phyloP scores from a whole-genome alignment of 2,329 filamentous ascomycete genomes.

The Arthrinium phaeospermum region DNA sequence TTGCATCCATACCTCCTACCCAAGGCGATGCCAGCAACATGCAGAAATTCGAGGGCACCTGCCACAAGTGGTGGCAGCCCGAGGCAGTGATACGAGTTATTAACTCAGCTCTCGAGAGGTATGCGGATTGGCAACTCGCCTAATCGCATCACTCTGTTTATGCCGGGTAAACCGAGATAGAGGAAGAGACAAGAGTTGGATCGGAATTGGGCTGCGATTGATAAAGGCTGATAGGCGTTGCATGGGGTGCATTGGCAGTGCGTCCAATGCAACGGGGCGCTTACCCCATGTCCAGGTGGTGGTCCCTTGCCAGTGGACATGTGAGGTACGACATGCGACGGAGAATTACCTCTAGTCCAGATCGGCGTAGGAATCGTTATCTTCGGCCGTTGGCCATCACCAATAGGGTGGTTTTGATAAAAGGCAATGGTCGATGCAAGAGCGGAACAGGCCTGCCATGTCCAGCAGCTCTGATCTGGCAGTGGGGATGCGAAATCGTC shows the following conservation, averaged over 20 bases:
- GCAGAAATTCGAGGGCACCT: neutral
- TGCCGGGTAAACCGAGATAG: conserved; percentile 4
- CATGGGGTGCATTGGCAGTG: neutral
- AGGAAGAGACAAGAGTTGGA: neutral
- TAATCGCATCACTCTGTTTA: neutral
- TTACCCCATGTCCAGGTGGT: neutral
- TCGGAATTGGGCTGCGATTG: conserved; percentile 5
- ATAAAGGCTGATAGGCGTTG: conserved; percentile 4
- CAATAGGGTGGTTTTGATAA: conserved; percentile 10
- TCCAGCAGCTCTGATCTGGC: neutral
- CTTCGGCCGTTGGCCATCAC: neutral
- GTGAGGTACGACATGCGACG: conserved; percentile 10
- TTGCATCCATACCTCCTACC: neutral
- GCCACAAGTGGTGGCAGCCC: neutral
- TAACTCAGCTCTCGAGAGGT: neutral
- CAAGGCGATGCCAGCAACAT: neutral
- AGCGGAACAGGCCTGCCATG: neutral
- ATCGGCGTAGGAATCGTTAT: neutral
- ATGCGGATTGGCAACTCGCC: neutral
- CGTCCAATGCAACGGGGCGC: neutral
- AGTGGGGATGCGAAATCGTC: neutral
- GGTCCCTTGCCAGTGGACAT: neutral
- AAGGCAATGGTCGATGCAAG: neutral
- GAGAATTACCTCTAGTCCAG: neutral
- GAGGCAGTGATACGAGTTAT: neutral